Evolutionary conservation across 2,329 filamentous ascomycete species (phyloP).

Genomic region (Xylariales sp.): DNA sequence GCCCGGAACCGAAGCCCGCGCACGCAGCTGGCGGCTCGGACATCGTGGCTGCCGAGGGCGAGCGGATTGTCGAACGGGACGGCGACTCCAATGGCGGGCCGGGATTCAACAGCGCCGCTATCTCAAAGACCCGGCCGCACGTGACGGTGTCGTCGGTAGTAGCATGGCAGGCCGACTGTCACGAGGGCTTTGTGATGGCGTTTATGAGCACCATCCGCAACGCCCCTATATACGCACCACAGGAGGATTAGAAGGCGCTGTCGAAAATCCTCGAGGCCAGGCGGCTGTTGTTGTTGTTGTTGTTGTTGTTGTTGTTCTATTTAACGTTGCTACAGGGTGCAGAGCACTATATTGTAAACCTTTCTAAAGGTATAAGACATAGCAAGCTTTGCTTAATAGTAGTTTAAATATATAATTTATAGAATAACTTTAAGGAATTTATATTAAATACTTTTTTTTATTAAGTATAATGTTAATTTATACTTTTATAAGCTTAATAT

Average conservation of each 20-base stretch:
- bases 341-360: too few species aligned
- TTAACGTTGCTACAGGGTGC: too few species aligned
- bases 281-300: too few species aligned
- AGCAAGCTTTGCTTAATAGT: too few species aligned
- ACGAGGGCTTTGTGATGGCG: conserved; percentile 74
- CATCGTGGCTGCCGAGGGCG: conserved; percentile 43
- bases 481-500: too few species aligned
- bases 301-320: too few species aligned
- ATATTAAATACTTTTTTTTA: too few species aligned
- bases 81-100: conserved; percentile 53
- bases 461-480: too few species aligned
- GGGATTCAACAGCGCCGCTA: conserved; percentile 58
- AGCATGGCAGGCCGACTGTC: conserved; percentile 74
- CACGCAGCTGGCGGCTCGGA: conserved; percentile 28
- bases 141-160: conserved; percentile 72
- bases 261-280: conserved; percentile 57
- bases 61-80: conserved; percentile 47
- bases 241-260: conserved; percentile 70
- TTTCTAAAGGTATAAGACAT: too few species aligned
- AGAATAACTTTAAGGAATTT: too few species aligned
- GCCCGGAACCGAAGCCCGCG: conserved; percentile 34
- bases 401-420: too few species aligned
- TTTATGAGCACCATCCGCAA: conserved; percentile 78
- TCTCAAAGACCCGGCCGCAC: conserved; percentile 63
- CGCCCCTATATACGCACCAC: conserved; percentile 75